Evolutionary conservation across 768 basidiomycete species (phyloP), one percentile per base, ranked within the genome.

Genomic region (Trametes coccinea): DNA sequence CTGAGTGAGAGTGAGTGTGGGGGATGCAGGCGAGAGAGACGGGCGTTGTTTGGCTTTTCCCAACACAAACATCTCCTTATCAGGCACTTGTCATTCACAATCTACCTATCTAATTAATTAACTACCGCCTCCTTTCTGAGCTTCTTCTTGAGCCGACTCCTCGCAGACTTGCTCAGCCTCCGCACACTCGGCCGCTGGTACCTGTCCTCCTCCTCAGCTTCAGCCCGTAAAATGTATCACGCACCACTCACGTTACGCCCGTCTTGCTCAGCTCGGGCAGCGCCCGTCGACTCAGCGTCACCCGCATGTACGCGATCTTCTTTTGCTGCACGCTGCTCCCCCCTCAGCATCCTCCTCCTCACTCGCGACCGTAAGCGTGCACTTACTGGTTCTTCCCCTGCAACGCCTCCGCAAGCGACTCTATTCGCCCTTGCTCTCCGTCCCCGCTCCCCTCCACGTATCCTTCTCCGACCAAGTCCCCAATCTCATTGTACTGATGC

Each of bases 401-500:
- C 44, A 92, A 70, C 2, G 81, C 83, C 43, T 33, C 77, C 48
- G 27, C 70, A 64, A 52, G 67, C 54, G 27, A 39, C 53, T 54
- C 45, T 46, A 52, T 68, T 74, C 6, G 71, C 0, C 77, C 74
- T 46, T 78, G 75, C 13, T 75, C 74, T 17, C 75, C 76, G 37
- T 70, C 71, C 53, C 66, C 54, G 27, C 66, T 16, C 54, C 65
- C 10, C 5, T 67, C 59, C 22, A 67, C 58, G 7, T 72, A 46
- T 9, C 62, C 77, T 10, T 76, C 63, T 3, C 77, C 79, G 58
- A 85, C 84, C 30, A 92, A 72, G 45, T 69, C 81, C 0, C 84
- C 83, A 10, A 92, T 73, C 56, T 89, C 81, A 64, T 92, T 93
- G 74, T 92, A 92, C 70, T 93, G 91, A 69, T 90, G 82, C 37